A percentile compares a stretch with the other conserved stretches of the same genome.
Conservation (phyloP, 495 filamentous ascomycete genomes). For the Lophium mytilinum region DNA sequence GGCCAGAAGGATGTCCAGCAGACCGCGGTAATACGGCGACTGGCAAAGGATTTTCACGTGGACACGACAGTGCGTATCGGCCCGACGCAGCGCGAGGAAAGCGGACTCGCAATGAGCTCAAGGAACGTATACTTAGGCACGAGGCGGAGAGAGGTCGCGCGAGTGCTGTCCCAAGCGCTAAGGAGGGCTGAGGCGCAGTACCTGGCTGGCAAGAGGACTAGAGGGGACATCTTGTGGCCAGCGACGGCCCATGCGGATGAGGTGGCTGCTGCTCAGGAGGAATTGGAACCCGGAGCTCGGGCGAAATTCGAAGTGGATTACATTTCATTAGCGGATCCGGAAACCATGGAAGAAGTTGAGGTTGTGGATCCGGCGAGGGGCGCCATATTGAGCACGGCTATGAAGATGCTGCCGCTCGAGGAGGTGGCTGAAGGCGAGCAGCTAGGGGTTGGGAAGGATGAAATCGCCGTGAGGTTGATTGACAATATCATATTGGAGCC, state of each 20-base stretch:
- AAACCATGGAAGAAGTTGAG: constrained; percentile 67
- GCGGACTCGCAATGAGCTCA: constrained; percentile 89
- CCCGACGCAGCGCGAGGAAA: constrained; percentile 63
- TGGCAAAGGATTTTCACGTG: constrained; percentile 86
- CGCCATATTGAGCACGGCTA: constrained; percentile 76
- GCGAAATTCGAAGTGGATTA: constrained; percentile 81
- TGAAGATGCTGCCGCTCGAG: constrained; percentile 83
- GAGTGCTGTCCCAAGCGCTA: constrained; percentile 60
- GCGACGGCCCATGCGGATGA: constrained; percentile 47
- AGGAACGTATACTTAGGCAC: constrained; percentile 87
- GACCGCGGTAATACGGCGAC: constrained; percentile 74
- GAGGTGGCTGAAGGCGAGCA: constrained; percentile 59
- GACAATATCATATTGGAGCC: constrained; percentile 70
- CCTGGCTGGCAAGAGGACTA: constrained; percentile 43
- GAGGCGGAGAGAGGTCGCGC: constrained; percentile 61
- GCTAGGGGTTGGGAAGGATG: constrained; percentile 57
- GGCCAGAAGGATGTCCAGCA: constrained; percentile 98
- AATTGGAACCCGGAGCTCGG: constrained; percentile 51
- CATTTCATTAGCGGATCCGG: constrained; percentile 75
- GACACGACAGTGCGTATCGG: constrained; percentile 66
- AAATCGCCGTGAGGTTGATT: constrained; percentile 75
- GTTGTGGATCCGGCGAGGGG: constrained; percentile 55
- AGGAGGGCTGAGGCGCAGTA: constrained; percentile 63
- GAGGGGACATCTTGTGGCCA: constrained; percentile 59
- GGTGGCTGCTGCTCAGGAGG: constrained; percentile 52